phyloP scores from a whole-genome alignment of 345 rosid genomes.

The Noccaea caerulescens region DNA sequence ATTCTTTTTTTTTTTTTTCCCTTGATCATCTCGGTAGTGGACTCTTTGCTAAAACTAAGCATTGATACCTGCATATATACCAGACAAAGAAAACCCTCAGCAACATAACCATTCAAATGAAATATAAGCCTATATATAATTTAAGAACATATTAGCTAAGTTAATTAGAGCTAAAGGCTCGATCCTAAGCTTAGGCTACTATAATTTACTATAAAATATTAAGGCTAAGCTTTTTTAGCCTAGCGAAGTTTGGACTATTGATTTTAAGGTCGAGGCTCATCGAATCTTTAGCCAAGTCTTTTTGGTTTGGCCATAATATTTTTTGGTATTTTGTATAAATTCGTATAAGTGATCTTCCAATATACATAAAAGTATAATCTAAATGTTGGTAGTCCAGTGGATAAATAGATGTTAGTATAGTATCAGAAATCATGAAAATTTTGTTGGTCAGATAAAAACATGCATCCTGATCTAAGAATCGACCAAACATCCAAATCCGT shows the following conservation, averaged over 20 bases:
- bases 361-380: background rate
- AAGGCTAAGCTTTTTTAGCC: background rate
- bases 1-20: slow-evolving; percentile 3
- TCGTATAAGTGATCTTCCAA: background rate
- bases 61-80: slow-evolving; percentile 22
- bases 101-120: background rate
- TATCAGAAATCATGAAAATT: background rate
- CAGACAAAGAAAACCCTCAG: background rate
- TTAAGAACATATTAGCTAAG: background rate
- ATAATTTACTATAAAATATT: background rate
- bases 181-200: background rate
- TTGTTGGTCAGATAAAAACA: background rate
- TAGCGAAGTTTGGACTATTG: background rate
- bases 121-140: background rate
- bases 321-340: background rate
- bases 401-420: background rate
- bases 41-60: slow-evolving; percentile 13
- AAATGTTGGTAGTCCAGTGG: background rate
- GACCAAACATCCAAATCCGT: background rate
- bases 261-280: background rate
- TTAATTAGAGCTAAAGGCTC: background rate
- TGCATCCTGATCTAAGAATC: background rate
- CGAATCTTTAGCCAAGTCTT: background rate
- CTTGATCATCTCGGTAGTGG: background rate
- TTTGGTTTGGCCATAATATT: background rate